These are phyloP conservation scores for Salix dunnii DNA, from an alignment of 345 rosid genomes.

Conservation along the genomic window DNA sequence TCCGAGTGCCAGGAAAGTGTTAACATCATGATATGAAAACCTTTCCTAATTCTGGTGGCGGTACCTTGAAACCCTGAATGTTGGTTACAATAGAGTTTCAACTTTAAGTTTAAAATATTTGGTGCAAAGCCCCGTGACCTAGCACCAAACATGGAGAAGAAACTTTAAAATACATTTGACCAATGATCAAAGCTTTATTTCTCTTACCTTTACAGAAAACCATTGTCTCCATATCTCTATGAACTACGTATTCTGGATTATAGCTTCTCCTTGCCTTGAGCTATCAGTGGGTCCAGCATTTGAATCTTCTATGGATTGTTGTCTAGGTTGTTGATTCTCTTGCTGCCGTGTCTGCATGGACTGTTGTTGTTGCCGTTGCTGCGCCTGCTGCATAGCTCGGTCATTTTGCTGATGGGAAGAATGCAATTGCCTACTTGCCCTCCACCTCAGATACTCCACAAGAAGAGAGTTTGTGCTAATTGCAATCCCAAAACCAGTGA, in stretches of 20 bases:
- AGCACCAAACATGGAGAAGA: neutral
- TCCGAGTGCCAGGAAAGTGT: neutral
- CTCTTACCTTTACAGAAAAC: neutral
- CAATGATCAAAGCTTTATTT: neutral
- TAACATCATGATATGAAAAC: no score
- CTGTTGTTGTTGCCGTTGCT: neutral
- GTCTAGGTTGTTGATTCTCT: slow-evolving; percentile 15
- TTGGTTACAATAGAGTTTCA: neutral
- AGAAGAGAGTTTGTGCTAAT: slow-evolving; percentile 54
- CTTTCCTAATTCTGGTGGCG: neutral
- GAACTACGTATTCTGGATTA: neutral
- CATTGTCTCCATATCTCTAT: neutral
- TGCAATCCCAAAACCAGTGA: slow-evolving; percentile 56
- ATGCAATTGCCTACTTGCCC: slow-evolving; percentile 32
- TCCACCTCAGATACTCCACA: slow-evolving; percentile 51
- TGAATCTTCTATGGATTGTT: slow-evolving; percentile 11
- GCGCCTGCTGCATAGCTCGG: slow-evolving; percentile 26
- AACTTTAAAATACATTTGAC: neutral
- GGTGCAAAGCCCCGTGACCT: neutral
- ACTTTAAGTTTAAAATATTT: neutral
- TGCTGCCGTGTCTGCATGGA: neutral
- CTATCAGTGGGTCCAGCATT: slow-evolving; percentile 7
- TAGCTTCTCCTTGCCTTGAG: slow-evolving; percentile 12
- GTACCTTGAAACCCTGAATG: neutral
- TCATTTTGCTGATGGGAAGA: slow-evolving; percentile 13